These are phyloP conservation scores for Emmonsiellopsis sp. DNA, from an alignment of 2,329 filamentous ascomycete genomes.

Conservation along the genomic window DNA sequence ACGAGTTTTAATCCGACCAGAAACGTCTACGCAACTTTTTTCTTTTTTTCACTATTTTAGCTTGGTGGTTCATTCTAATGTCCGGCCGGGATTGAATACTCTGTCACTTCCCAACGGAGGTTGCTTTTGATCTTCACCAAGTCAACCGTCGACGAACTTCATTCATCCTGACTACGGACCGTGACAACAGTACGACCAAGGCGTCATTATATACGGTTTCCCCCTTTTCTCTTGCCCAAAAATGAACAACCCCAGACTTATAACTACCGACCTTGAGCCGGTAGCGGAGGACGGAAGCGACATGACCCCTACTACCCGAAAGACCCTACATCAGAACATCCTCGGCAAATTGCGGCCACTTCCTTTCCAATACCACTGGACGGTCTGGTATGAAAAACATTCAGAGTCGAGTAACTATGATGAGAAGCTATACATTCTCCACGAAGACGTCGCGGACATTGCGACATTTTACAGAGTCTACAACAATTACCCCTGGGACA, in stretches of 20 bases:
- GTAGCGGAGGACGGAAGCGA: slow-evolving; percentile 10
- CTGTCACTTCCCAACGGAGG: background rate
- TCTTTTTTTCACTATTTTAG: background rate
- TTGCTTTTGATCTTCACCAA: background rate
- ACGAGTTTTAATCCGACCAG: background rate
- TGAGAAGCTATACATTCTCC: slow-evolving; percentile 27
- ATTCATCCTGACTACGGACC: no score
- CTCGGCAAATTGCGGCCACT: slow-evolving; percentile 36
- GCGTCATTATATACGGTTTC: background rate
- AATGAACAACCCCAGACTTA: slow-evolving; percentile 16
- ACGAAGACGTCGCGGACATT: slow-evolving; percentile 33
- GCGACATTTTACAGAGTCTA: slow-evolving; percentile 64
- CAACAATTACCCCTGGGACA: slow-evolving; percentile 69
- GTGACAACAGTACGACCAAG: background rate
- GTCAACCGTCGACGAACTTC: no score
- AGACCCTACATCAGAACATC: slow-evolving; percentile 33
- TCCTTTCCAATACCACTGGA: slow-evolving; percentile 39
- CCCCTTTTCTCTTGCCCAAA: background rate
- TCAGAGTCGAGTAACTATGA: slow-evolving; percentile 20
- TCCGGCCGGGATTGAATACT: background rate
- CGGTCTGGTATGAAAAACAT: slow-evolving; percentile 39
- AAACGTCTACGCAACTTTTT: background rate
- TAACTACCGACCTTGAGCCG: slow-evolving; percentile 15
- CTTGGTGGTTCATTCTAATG: background rate
- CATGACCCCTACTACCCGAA: slow-evolving; percentile 17